Conservation (phyloP, 345 rosid genomes). For the Acer yangbiense region DNA sequence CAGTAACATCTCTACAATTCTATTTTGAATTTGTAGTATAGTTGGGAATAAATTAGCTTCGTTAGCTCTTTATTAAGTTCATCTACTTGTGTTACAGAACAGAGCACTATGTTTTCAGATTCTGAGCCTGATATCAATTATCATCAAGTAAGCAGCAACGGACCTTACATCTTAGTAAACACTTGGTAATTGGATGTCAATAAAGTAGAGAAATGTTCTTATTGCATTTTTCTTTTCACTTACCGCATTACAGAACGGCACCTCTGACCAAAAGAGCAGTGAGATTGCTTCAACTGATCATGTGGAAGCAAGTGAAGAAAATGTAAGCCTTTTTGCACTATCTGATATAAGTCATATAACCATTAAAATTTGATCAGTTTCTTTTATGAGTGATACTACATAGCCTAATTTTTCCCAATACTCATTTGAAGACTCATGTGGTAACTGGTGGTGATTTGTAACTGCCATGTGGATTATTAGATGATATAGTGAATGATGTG, state of each 20-base stretch:
- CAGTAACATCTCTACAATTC: conserved; percentile 1
- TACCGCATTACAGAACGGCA: conserved; percentile 31
- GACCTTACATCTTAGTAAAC: conserved; percentile 9
- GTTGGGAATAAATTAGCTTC: not conserved
- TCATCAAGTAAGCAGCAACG: conserved; percentile 48
- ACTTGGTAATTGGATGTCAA: conserved; percentile 15
- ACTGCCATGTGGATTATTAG: too few species aligned
- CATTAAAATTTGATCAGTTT: not conserved
- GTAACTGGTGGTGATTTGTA: not conserved
- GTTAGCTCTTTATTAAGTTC: conserved; percentile 7
- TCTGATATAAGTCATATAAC: not conserved
- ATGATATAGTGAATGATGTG: too few species aligned
- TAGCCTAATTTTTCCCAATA: not conserved
- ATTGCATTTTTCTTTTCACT: not conserved
- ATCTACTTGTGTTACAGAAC: conserved; percentile 46
- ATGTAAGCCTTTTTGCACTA: conserved; percentile 41
- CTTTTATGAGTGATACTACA: not conserved
- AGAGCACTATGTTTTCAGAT: conserved; percentile 46
- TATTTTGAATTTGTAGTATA: not conserved
- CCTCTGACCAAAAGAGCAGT: conserved; percentile 28
- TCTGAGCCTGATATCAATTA: conserved; percentile 49
- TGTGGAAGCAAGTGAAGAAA: conserved; percentile 45
- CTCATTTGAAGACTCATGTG: not conserved
- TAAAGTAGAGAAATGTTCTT: conserved; percentile 18
- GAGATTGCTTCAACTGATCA: conserved; percentile 33